Conservation (phyloP, 169 alveolate species). For the Toxoplasma gondii region DNA sequence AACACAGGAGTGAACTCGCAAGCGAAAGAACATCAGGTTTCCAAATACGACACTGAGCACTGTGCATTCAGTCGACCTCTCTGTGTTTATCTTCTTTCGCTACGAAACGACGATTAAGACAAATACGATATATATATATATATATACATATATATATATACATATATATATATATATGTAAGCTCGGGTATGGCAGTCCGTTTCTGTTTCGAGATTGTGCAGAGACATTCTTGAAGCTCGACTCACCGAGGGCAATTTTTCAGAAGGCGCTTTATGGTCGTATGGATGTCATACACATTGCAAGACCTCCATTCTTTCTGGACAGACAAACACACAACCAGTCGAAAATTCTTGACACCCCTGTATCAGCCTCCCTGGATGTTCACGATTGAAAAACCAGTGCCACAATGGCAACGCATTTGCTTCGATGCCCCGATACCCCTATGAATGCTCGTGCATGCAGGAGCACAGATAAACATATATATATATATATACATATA, state of each 20-base stretch:
- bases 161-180: background rate
- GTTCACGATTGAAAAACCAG: too few species aligned
- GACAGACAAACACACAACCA: background rate
- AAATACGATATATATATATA: too few species aligned
- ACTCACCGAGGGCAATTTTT: constrained; percentile 44
- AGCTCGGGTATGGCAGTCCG: background rate
- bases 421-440: too few species aligned
- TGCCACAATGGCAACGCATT: too few species aligned
- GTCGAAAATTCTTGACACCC: background rate
- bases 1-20: background rate
- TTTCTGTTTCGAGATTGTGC: too few species aligned
- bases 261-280: constrained; percentile 46
- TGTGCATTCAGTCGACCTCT: background rate
- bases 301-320: constrained; percentile 45
- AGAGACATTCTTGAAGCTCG: background rate
- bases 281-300: constrained; percentile 53
- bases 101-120: background rate
- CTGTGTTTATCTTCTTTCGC: too few species aligned
- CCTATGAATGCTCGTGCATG: too few species aligned
- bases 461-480: too few species aligned
- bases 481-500: too few species aligned
- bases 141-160: background rate
- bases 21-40: background rate
- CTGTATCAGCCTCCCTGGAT: too few species aligned
- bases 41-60: background rate